Evolutionary conservation across 306 rosid species (phyloP).

Genomic region (Pyrus bretschneideri): DNA sequence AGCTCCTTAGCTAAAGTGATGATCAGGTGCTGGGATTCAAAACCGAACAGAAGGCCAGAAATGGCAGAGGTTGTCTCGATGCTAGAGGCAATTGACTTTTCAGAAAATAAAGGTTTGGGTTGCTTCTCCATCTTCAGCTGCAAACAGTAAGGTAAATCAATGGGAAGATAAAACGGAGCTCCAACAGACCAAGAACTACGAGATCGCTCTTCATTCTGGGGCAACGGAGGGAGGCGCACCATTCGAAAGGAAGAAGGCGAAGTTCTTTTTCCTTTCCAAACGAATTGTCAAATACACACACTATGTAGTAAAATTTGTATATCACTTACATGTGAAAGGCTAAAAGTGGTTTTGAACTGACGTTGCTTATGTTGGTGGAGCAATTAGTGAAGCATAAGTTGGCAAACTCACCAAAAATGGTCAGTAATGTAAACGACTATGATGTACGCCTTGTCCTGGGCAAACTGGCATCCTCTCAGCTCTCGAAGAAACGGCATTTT

Average conservation of each 20-base stretch:
- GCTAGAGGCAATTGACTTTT: neutral
- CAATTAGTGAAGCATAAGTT: neutral
- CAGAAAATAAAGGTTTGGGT: neutral
- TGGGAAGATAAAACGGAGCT: neutral
- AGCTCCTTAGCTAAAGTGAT: conserved; percentile 5
- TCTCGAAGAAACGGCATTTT: too few relatives aligned
- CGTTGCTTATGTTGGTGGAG: too few relatives aligned
- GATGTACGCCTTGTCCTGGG: too few relatives aligned
- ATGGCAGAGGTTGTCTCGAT: conserved; percentile 10
- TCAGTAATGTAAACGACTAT: too few relatives aligned
- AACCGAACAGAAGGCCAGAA: conserved; percentile 12
- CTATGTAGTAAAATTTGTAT: too few relatives aligned
- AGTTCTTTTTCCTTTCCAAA: too few relatives aligned
- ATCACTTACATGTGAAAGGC: too few relatives aligned
- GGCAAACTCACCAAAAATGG: too few relatives aligned
- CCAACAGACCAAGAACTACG: neutral
- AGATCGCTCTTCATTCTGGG: neutral
- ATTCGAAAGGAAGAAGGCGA: neutral
- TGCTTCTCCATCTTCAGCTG: neutral
- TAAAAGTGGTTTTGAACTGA: too few relatives aligned
- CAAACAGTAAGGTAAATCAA: neutral
- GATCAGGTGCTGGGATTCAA: conserved; percentile 11
- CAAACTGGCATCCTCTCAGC: too few relatives aligned
- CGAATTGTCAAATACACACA: too few relatives aligned
- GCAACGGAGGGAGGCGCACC: neutral